Conservation (phyloP, 2,329 filamentous ascomycete species). For the Ceratocystiopsis sp. region DNA sequence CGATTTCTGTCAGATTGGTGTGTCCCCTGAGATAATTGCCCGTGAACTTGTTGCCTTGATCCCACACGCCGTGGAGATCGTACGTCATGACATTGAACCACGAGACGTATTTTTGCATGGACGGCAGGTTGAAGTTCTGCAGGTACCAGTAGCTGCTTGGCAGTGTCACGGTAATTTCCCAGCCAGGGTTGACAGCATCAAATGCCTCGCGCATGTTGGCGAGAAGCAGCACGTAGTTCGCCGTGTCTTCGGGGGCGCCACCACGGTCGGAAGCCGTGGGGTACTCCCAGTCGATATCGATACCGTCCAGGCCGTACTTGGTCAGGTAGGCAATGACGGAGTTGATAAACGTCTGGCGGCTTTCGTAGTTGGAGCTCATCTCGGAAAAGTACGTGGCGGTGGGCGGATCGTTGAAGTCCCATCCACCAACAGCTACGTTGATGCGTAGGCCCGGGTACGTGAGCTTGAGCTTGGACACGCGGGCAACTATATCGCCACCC, state of each 20-base stretch:
- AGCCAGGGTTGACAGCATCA: not conserved
- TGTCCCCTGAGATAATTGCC: slow-evolving; percentile 21
- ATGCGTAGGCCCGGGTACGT: slow-evolving; percentile 11
- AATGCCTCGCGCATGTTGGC: not conserved
- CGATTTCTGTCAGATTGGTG: slow-evolving; percentile 30
- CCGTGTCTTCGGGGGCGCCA: slow-evolving; percentile 8
- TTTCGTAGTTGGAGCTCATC: slow-evolving; percentile 4
- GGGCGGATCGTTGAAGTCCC: slow-evolving; percentile 17
- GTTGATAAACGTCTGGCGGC: slow-evolving; percentile 8
- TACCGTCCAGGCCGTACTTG: slow-evolving; percentile 1
- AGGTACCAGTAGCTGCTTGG: slow-evolving; percentile 8
- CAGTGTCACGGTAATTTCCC: not conserved
- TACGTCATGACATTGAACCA: slow-evolving; percentile 15
- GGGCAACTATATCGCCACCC: slow-evolving; percentile 12
- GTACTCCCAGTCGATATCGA: slow-evolving; percentile 8
- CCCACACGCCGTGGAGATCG: slow-evolving; percentile 25
- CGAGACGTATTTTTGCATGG: slow-evolving; percentile 3
- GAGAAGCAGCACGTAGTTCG: slow-evolving; percentile 3
- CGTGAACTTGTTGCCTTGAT: slow-evolving; percentile 10
- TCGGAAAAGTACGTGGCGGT: slow-evolving; percentile 3
- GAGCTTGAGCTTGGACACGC: slow-evolving; percentile 16
- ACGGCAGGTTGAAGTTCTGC: slow-evolving; percentile 11
- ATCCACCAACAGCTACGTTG: slow-evolving; percentile 23
- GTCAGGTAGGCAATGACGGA: slow-evolving; percentile 7
- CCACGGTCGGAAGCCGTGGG: slow-evolving; percentile 8